A percentile compares a stretch with the other conserved stretches of the same genome.
Conservation (phyloP, 805 yeast species). For the Naumovozyma baii region DNA sequence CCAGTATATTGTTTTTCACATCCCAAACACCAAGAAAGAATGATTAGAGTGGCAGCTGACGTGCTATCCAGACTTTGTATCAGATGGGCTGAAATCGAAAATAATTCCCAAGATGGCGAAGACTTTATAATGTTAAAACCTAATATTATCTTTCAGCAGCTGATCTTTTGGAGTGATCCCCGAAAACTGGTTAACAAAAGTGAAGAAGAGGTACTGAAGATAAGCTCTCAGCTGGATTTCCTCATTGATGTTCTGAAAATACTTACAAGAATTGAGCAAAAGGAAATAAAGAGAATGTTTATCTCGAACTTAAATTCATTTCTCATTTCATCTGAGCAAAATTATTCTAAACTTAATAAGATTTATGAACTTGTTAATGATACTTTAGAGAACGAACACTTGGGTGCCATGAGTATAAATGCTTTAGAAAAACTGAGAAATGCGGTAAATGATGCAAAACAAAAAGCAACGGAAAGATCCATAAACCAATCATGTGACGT, state of each 20-base stretch:
- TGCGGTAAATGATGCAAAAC: conserved; percentile 6
- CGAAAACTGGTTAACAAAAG: conserved; percentile 44
- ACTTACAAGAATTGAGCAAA: conserved; percentile 38
- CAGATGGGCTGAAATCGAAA: conserved; percentile 32
- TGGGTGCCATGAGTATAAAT: conserved; percentile 30
- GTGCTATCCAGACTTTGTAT: conserved; percentile 49
- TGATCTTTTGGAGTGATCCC: conserved; percentile 83
- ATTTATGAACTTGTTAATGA: conserved; percentile 23
- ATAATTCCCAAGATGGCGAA: conserved; percentile 27
- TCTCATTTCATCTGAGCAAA: conserved; percentile 30
- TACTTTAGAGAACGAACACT: conserved; percentile 23
- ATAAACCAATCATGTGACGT: conserved; percentile 1
- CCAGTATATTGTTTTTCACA: conserved; percentile 83
- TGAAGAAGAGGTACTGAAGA: conserved; percentile 34
- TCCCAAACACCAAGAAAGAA: conserved; percentile 54
- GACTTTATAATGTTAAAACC: conserved; percentile 33
- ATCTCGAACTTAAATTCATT: conserved; percentile 43
- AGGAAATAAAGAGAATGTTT: conserved; percentile 46
- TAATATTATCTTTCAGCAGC: conserved; percentile 51
- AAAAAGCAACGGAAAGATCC: conserved; percentile 7
- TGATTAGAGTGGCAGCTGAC: conserved; percentile 58
- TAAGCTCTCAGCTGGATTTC: conserved; percentile 47
- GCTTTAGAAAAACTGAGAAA: conserved; percentile 27
- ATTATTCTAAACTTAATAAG: conserved; percentile 19
- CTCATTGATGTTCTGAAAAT: conserved; percentile 45